phyloP scores from a whole-genome alignment of 495 filamentous ascomycete species.

The Xylaria venustula region DNA sequence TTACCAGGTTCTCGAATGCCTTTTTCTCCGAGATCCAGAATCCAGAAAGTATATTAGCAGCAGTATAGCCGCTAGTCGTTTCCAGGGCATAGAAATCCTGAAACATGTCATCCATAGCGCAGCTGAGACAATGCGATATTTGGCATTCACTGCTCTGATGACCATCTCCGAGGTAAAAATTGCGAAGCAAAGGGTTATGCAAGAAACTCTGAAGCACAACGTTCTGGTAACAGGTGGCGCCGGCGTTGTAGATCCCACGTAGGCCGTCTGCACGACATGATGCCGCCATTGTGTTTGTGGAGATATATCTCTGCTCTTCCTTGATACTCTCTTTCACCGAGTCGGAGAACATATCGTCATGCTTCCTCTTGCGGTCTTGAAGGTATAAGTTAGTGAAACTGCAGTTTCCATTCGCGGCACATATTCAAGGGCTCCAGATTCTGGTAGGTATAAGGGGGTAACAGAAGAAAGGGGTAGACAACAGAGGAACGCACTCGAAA shows the following conservation, averaged over 20 bases:
- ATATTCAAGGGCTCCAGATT: neutral
- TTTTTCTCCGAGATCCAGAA: conserved; percentile 73
- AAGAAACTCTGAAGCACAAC: conserved; percentile 84
- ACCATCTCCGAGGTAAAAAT: conserved; percentile 83
- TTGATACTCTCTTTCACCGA: conserved; percentile 52
- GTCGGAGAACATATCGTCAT: conserved; percentile 57
- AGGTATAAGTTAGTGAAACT: neutral
- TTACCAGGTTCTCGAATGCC: conserved; percentile 68
- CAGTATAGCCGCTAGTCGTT: conserved; percentile 78
- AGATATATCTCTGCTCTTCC: conserved; percentile 60
- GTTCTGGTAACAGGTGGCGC: conserved; percentile 90
- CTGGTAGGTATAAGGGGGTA: neutral
- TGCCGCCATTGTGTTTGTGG: conserved; percentile 56
- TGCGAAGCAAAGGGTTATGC: conserved; percentile 82
- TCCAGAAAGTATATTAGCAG: conserved; percentile 72
- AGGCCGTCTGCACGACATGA: conserved; percentile 72
- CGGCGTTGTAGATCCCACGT: conserved; percentile 91
- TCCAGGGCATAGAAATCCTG: conserved; percentile 82
- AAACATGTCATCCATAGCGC: conserved; percentile 88
- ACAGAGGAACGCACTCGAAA: conserved; percentile 35
- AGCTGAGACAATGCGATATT: conserved; percentile 70
- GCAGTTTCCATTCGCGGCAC: too few relatives aligned
- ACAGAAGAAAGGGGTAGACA: neutral
- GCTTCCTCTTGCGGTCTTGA: conserved; percentile 55
- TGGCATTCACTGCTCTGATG: conserved; percentile 71